These are phyloP conservation scores for Silene vulgaris DNA, from an alignment of 179 eudicot species.

Conservation along the genomic window DNA sequence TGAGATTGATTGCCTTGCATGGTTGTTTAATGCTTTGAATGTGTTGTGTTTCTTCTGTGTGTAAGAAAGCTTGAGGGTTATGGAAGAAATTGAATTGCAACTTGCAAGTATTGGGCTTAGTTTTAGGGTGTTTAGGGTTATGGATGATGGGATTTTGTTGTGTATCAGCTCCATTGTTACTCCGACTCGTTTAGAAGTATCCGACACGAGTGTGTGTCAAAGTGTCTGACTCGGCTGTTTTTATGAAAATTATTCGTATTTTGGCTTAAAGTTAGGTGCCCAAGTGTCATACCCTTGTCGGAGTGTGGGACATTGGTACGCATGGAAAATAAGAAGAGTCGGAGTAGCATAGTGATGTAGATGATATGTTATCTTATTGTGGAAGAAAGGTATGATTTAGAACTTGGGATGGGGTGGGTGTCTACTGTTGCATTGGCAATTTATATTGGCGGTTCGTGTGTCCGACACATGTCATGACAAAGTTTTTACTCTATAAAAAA, in stretches of 20 bases:
- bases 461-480: neutral
- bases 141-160: slow-evolving; percentile 6
- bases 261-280: too few relatives aligned
- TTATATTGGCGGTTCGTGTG: neutral
- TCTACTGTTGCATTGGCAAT: neutral
- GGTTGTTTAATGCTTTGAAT: neutral
- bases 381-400: neutral
- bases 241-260: too few relatives aligned
- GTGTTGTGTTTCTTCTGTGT: neutral
- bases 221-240: too few relatives aligned
- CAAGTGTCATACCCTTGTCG: too few relatives aligned
- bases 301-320: too few relatives aligned
- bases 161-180: slow-evolving; percentile 3
- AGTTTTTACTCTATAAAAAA: too few relatives aligned
- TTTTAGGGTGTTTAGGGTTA: slow-evolving; percentile 10
- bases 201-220: too few relatives aligned
- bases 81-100: slow-evolving; percentile 5
- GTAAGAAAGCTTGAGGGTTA: neutral
- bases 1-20: slow-evolving; percentile 12
- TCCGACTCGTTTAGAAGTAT: too few relatives aligned
- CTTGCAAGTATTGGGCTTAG: neutral
- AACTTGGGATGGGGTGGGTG: slow-evolving; percentile 12
- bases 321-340: too few relatives aligned
- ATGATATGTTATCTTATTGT: slow-evolving; percentile 8
- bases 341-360: neutral